Evolutionary conservation across 257 asterid species (phyloP), one percentile per base, ranked within the genome.

Genomic region (Petunia axillaris): DNA sequence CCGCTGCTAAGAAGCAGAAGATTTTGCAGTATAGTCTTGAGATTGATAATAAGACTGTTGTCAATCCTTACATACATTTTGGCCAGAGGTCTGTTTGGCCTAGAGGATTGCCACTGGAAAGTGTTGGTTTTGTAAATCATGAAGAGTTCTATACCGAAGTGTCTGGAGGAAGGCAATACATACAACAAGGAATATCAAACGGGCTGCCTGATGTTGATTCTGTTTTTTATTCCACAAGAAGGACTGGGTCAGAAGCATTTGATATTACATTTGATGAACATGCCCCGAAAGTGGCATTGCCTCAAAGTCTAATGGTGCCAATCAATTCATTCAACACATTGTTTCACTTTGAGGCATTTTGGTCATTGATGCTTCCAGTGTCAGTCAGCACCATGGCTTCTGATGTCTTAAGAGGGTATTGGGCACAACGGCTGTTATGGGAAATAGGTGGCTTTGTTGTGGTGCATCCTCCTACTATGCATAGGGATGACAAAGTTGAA

Each of bases 71-170:
- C 80, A 85, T 96, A 54, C 99, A 96, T 87, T 96, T 96, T 5
- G 99, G 99, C 8, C 99, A 96, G 79, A 76, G 98, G 73, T 93
- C 99, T 0, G 94, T 96, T 82, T 96, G 99, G 99, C 99, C 98
- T 0, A 89, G 99, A 80, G 99, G 99, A 4, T 82, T 96, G 64
- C 99, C 99, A 0, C 84, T 96, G 81, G 99, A 96, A 83, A 93
- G 94, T 60, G 99, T 92, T 46, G 99, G 99, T 5, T 90, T 92
- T 52, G 88, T 96, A n/a, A 90, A 82, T 14, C 98, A 94, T 38
- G 98, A 96, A 84, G 89, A 89, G 88, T 96, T 90, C 84, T 96
- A 94, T 60, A 94, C 97, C 0, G 98, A 96, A 85, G 84, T 94
- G 62, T 94, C 93, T 8, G 96, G 99, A 41, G 99, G 99, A 81